A percentile compares a stretch with the other conserved stretches of the same genome.
phyloP scores from a whole-genome alignment of 495 filamentous ascomycete genomes.

The Trichoderma asperelloides region DNA sequence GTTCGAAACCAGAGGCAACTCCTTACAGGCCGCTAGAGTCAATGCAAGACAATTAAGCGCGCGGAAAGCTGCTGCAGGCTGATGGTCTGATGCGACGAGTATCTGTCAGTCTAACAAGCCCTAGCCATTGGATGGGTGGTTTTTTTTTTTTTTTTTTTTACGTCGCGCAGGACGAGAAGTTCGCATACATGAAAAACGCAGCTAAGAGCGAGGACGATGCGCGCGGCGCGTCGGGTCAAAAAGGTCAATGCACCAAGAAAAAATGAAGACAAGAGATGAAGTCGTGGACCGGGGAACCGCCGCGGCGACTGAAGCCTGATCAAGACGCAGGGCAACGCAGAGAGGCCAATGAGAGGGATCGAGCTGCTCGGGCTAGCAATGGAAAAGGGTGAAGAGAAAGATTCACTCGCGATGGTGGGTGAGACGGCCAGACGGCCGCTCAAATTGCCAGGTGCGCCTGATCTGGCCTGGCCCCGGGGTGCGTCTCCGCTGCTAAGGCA shows the following conservation, averaged over 20 bases:
- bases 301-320: not conserved
- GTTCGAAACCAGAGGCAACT: not conserved
- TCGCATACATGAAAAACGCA: not conserved
- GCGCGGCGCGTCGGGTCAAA: not conserved
- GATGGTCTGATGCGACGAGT: no score
- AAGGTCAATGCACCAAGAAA: not conserved
- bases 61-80: not conserved
- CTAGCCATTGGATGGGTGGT: not conserved
- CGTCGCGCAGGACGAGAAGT: not conserved
- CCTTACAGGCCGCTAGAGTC: not conserved
- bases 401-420: conserved; percentile 6
- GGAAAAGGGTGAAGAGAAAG: conserved; percentile 13
- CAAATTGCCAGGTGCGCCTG: conserved; percentile 7
- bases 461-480: not conserved
- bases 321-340: not conserved
- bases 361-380: not conserved
- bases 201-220: not conserved
- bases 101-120: no score
- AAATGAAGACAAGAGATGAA: not conserved
- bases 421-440: conserved; percentile 1
- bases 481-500: not conserved
- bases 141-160: not conserved
- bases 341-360: not conserved
- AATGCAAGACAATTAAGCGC: conserved; percentile 1
- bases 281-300: not conserved